Percentiles rank a stretch among this genome's conserved stretches.
Evolutionary conservation across 2,329 filamentous ascomycete genomes (phyloP).

Genomic region (Dissoconium aciculare): DNA sequence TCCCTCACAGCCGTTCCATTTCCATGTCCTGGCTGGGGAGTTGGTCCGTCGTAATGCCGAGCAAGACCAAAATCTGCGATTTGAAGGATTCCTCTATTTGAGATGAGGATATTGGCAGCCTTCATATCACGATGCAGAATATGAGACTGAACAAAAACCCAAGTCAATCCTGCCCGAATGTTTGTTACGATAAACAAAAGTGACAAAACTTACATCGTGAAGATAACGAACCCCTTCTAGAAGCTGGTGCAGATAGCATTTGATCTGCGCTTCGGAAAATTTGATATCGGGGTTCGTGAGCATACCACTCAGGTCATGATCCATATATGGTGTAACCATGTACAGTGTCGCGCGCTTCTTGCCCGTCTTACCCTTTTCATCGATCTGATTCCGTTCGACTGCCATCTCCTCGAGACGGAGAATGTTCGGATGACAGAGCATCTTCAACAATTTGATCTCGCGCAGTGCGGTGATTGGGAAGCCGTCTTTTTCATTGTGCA

Average conservation of each 20-base stretch:
- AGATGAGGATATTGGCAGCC: slow-evolving; percentile 91
- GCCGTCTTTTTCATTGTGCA: slow-evolving; percentile 98
- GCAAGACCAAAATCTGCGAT: slow-evolving; percentile 96
- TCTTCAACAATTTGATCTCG: slow-evolving; percentile 93
- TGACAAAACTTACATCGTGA: slow-evolving; percentile 45
- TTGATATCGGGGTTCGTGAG: slow-evolving; percentile 85
- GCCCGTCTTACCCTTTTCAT: slow-evolving; percentile 27
- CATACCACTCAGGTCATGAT: slow-evolving; percentile 92
- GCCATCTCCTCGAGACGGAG: slow-evolving; percentile 89
- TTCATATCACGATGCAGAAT: slow-evolving; percentile 99
- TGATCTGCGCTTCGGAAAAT: slow-evolving; percentile 82
- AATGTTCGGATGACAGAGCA: slow-evolving; percentile 82
- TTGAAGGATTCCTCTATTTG: slow-evolving; percentile 81
- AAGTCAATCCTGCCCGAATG: background rate
- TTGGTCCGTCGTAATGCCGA: slow-evolving; percentile 75
- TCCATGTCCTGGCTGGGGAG: slow-evolving; percentile 60
- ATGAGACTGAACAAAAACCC: slow-evolving; percentile 27
- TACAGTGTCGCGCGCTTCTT: slow-evolving; percentile 67
- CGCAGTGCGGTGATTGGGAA: slow-evolving; percentile 97
- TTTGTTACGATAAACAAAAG: background rate
- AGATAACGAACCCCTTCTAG: slow-evolving; percentile 81
- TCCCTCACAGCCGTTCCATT: slow-evolving; percentile 76
- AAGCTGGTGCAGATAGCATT: slow-evolving; percentile 92
- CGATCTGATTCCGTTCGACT: slow-evolving; percentile 67
- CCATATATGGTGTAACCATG: slow-evolving; percentile 98